Percentiles rank a stretch among this genome's conserved stretches.
phyloP scores from a whole-genome alignment of 1,284 basidiomycete genomes.

The Trichosporon sp. region DNA sequence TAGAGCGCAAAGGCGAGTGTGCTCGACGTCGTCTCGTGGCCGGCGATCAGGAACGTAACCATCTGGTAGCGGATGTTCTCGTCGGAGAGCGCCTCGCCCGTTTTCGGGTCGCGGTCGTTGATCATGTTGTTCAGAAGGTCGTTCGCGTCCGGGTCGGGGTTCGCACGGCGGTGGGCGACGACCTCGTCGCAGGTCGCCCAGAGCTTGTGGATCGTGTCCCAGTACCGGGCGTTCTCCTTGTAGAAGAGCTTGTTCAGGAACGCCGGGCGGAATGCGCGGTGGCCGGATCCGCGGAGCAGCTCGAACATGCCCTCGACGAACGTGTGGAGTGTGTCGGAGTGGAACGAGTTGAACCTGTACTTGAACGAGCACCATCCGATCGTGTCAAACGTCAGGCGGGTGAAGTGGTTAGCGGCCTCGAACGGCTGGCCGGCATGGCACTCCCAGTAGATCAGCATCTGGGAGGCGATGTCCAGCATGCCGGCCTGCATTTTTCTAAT shows the following conservation, averaged over 20 bases:
- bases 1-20: constrained; percentile 33
- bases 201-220: constrained; percentile 49
- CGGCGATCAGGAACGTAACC: constrained; percentile 56
- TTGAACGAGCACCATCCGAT: constrained; percentile 45
- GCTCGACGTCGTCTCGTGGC: constrained; percentile 55
- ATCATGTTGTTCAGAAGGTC: constrained; percentile 55
- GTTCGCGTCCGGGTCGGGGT: constrained; percentile 28
- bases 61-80: constrained; percentile 54
- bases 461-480: constrained; percentile 54
- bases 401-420: constrained; percentile 5
- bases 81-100: constrained; percentile 51
- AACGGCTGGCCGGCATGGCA: constrained; percentile 4
- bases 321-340: constrained; percentile 46
- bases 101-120: constrained; percentile 52
- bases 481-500: constrained; percentile 54
- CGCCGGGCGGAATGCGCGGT: constrained; percentile 48
- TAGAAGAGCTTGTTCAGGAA: constrained; percentile 49
- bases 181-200: background rate
- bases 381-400: constrained; percentile 12
- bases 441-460: constrained; percentile 45
- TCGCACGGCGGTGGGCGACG: background rate
- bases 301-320: constrained; percentile 51
- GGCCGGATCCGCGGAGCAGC: constrained; percentile 50
- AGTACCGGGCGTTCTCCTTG: constrained; percentile 45
- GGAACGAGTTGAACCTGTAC: constrained; percentile 43